Evolutionary conservation across 768 basidiomycete genomes (phyloP), one percentile per base, ranked within the genome.

Genomic region (Lactifluus subvellereus): DNA sequence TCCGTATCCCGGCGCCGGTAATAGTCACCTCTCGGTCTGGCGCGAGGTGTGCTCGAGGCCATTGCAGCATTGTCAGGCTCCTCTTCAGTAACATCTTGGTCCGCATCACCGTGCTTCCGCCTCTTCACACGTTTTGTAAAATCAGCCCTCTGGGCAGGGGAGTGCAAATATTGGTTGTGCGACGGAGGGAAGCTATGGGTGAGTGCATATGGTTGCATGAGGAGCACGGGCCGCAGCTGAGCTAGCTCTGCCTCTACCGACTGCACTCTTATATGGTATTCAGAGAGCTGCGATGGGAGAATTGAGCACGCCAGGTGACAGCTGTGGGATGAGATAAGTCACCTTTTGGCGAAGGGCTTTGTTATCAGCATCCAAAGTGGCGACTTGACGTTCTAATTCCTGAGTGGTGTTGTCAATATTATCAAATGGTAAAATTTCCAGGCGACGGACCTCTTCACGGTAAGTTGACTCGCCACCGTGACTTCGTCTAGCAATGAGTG

Each of bases 171-270:
- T 33, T 66, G 64, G n/a, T 49, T 56, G 50, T 67, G 66, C 57
- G 70, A 37, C 55, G 66, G 58, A 66, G 68, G 56, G 65, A 73
- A 38, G 60, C 56, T 61, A 62, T 65, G 48, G 55, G 67, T 61
- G 71, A 76, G 20, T 13, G 72, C 65, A 33, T 62, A 67, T 59
- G 86, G 82, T 53, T 86, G 83, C 80, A 89, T 83, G 14, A 89
- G 74, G 50, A 91, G 77, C 40, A 89, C 72, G 0, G 89, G 89
- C 52, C 84, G 83, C 37, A 91, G 78, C 64, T 83, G 82, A 2
- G 76, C 72, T 8, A 91, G 76, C 70, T 91, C 89, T 11, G 78
- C 69, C 73, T 91, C 89, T 0, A 91, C 78, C 2, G 76, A 66
- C 30, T 78, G 72, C 11, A 86, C 72, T 43, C 86, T 82, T 6